Evolutionary conservation across 306 rosid species (phyloP).

Genomic region (Fragaria nilgerrensis): DNA sequence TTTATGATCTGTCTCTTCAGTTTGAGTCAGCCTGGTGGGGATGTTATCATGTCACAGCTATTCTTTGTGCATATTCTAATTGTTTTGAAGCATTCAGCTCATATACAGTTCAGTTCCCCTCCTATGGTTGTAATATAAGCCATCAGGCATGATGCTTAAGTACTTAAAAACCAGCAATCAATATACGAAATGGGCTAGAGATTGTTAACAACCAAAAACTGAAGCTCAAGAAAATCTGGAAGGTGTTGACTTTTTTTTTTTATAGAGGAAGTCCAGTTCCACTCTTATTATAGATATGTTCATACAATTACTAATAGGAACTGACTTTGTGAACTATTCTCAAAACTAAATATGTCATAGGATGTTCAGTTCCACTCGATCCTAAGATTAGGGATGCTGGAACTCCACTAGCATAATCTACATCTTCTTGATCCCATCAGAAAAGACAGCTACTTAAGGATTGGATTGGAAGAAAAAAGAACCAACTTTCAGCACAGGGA

Average conservation of each 20-base stretch:
- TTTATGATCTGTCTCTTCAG: background rate
- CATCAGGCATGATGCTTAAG: background rate
- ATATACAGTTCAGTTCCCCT: background rate
- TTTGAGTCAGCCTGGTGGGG: background rate
- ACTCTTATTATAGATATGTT: background rate
- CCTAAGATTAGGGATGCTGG: background rate
- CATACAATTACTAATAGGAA: background rate
- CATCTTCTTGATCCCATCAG: background rate
- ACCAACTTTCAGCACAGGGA: background rate
- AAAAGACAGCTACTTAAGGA: background rate
- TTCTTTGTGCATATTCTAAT: background rate
- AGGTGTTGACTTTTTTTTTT: background rate
- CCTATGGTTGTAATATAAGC: background rate
- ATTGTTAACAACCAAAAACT: background rate
- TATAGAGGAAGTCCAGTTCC: background rate
- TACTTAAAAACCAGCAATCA: background rate
- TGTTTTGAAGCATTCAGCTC: background rate
- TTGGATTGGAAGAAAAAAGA: background rate
- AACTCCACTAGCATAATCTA: background rate
- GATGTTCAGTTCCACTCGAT: background rate
- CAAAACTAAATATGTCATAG: background rate
- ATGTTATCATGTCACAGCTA: conserved; percentile 3
- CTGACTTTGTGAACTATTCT: background rate
- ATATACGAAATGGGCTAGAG: background rate
- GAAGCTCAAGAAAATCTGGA: background rate